Percentiles rank a stretch among this genome's conserved stretches.
Evolutionary conservation across 768 basidiomycete species (phyloP).

Genomic region (Chlorophyllum brunneum): DNA sequence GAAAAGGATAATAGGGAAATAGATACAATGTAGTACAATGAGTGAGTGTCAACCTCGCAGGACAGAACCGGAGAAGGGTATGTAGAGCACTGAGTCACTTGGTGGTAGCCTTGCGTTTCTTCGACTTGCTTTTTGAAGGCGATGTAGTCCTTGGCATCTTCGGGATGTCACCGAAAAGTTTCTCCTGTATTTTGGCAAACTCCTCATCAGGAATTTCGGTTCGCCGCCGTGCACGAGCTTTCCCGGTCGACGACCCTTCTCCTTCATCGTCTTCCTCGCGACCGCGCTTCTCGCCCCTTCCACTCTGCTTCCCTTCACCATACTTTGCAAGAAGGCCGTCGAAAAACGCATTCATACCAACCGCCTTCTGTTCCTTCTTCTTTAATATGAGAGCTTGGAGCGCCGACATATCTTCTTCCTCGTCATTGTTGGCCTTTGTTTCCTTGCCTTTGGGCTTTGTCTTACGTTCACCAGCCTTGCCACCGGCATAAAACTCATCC

Average conservation of each 20-base stretch:
- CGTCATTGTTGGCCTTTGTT: constrained; percentile 30
- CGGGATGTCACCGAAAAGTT: constrained; percentile 44
- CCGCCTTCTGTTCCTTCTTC: constrained; percentile 59
- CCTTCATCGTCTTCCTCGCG: constrained; percentile 37
- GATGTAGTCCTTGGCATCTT: constrained; percentile 21
- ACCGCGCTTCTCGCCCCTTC: constrained; percentile 54
- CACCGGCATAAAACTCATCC: constrained; percentile 89
- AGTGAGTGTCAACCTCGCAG: too few relatives aligned
- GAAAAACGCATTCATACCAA: constrained; percentile 68
- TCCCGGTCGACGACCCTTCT: constrained; percentile 48
- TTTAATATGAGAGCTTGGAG: constrained; percentile 82
- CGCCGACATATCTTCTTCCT: constrained; percentile 49
- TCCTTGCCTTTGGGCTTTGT: constrained; percentile 46
- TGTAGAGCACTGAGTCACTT: neutral
- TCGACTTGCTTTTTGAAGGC: constrained; percentile 25
- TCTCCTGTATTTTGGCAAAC: constrained; percentile 57
- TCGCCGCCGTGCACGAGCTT: constrained; percentile 34
- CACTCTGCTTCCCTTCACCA: constrained; percentile 41
- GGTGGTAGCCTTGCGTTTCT: neutral
- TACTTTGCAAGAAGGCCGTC: constrained; percentile 77
- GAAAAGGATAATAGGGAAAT: neutral
- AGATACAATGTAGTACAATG: constrained; percentile 5
- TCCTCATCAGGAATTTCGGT: constrained; percentile 67
- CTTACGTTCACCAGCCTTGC: constrained; percentile 60
- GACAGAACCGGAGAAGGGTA: neutral